These are phyloP conservation scores for Sporothrix protearum DNA, from an alignment of 2,329 filamentous ascomycete species.

Conservation along the genomic window DNA sequence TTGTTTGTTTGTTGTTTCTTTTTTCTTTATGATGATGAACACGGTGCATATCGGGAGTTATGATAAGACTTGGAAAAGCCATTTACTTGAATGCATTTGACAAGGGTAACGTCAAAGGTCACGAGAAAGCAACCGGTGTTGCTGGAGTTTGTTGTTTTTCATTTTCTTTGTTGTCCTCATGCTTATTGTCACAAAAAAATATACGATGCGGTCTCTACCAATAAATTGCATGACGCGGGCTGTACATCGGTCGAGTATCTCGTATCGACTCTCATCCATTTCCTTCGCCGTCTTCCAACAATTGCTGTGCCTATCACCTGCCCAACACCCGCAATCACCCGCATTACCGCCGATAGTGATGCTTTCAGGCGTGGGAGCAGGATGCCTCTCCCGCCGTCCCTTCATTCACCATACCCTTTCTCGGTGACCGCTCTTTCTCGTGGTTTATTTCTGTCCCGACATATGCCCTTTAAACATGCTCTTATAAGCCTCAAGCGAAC, in stretches of 20 bases:
- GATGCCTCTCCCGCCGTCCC: neutral
- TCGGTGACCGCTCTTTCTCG: constrained; percentile 16
- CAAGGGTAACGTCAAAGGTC: constrained; percentile 19
- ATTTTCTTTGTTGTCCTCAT: neutral
- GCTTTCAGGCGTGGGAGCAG: neutral
- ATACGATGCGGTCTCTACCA: no score
- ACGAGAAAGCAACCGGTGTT: constrained; percentile 18
- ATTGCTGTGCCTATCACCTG: neutral
- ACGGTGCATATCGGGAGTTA: constrained; percentile 16
- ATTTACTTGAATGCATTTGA: neutral
- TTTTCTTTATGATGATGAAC: neutral
- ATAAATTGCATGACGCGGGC: neutral
- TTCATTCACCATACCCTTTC: neutral
- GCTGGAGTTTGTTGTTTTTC: neutral
- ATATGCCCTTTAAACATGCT: neutral
- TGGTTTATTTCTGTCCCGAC: neutral
- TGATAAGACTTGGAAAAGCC: constrained; percentile 17
- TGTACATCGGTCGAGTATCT: neutral
- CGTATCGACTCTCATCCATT: neutral
- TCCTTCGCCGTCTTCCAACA: neutral
- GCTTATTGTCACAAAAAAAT: neutral
- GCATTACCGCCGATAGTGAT: constrained; percentile 18
- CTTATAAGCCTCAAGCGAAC: neutral
- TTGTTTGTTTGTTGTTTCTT: neutral
- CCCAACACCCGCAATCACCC: neutral